Evolutionary conservation across 805 yeast genomes (phyloP).

Genomic region (Lachancea fermentati): DNA sequence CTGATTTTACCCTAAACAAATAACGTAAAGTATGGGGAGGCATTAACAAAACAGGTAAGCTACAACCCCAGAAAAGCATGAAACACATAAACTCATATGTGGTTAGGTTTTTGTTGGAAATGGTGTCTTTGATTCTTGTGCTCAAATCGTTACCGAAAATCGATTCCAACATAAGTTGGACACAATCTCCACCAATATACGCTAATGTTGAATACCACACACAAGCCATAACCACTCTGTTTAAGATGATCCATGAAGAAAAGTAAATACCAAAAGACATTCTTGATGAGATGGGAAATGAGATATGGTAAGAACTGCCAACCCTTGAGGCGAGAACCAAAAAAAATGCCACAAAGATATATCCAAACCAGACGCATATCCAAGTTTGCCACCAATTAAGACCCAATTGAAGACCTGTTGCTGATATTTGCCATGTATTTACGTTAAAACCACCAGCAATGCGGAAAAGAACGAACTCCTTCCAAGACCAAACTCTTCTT

Average conservation of each 20-base stretch:
- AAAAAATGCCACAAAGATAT: slow-evolving; percentile 61
- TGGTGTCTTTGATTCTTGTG: slow-evolving; percentile 56
- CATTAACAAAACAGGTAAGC: slow-evolving; percentile 75
- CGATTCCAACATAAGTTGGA: slow-evolving; percentile 68
- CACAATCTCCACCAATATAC: slow-evolving; percentile 82
- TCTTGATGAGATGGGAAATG: slow-evolving; percentile 80
- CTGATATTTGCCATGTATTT: slow-evolving; percentile 88
- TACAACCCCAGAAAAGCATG: slow-evolving; percentile 76
- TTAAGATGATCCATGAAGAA: slow-evolving; percentile 79
- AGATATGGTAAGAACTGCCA: slow-evolving; percentile 75
- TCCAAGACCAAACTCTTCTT: slow-evolving; percentile 83
- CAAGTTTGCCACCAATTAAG: slow-evolving; percentile 89
- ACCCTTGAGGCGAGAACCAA: slow-evolving; percentile 66
- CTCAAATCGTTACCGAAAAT: slow-evolving; percentile 67
- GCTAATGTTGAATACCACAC: slow-evolving; percentile 87
- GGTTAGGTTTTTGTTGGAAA: slow-evolving; percentile 52
- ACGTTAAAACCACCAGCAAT: slow-evolving; percentile 84
- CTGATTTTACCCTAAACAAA: slow-evolving; percentile 75
- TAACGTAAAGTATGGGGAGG: slow-evolving; percentile 80
- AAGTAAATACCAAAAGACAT: slow-evolving; percentile 85
- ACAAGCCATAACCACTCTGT: slow-evolving; percentile 82
- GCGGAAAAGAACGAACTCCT: slow-evolving; percentile 76
- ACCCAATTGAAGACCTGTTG: slow-evolving; percentile 75
- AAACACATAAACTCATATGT: slow-evolving; percentile 68
- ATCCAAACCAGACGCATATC: slow-evolving; percentile 86